phyloP scores from a whole-genome alignment of 2,329 filamentous ascomycete species.

The Fusarium agapanthi region DNA sequence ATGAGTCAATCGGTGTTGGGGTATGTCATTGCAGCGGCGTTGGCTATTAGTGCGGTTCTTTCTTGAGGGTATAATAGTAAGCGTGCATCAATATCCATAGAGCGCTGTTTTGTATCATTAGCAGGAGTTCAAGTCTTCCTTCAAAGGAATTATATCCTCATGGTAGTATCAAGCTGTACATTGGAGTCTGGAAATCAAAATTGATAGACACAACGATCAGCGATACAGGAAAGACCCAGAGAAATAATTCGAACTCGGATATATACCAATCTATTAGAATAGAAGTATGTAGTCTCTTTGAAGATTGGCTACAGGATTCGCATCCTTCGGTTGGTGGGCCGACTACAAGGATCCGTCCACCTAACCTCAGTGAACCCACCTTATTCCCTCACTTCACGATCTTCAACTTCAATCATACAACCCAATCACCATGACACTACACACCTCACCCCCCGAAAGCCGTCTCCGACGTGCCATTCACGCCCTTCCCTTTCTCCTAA shows the following conservation, averaged over 20 bases:
- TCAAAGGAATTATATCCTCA: neutral
- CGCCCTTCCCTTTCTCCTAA: conserved; percentile 32
- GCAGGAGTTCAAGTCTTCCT: neutral
- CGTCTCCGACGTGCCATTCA: conserved; percentile 24
- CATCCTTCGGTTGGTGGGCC: conserved; percentile 3
- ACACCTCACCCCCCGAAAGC: neutral
- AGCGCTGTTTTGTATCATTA: neutral
- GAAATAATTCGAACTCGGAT: neutral
- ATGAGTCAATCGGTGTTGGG: conserved; percentile 5
- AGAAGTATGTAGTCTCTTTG: neutral
- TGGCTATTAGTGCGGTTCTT: conserved; percentile 1
- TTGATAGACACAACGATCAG: accelerated
- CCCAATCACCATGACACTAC: neutral
- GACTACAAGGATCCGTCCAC: neutral
- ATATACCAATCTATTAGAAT: neutral
- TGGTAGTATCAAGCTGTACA: accelerated
- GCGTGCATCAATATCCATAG: neutral
- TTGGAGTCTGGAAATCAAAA: accelerated
- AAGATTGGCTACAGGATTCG: neutral
- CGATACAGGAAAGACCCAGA: accelerated
- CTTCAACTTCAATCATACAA: neutral
- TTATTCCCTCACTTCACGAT: neutral
- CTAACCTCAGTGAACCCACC: neutral
- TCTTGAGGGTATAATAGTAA: neutral
- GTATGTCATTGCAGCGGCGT: conserved; percentile 11